Evolutionary conservation across 371 early-diverging fungal genomes (phyloP), one percentile per base, ranked within the genome.

Genomic region (Syncephalastrum sp.): DNA sequence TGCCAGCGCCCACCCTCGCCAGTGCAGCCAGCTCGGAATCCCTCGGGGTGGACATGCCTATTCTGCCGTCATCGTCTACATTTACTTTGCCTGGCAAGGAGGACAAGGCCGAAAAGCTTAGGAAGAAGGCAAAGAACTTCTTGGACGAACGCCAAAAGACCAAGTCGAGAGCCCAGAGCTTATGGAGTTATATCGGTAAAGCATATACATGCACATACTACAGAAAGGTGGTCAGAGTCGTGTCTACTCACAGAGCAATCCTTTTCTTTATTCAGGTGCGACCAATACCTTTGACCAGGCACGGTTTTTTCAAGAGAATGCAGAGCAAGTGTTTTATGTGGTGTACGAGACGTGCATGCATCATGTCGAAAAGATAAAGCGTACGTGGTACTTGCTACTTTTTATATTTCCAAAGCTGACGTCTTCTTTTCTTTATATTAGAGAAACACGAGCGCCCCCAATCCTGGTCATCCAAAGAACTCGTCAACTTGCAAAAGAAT

Each of bases 231-330:
- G 21, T 21, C 21, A 21, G 21, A 21, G 2, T 21, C 1, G 2
- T 21, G 21, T 21, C 0, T 21, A 49, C 29, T 44, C 38, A 51
- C 29, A 29, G 14, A 7, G 25, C 33, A 44, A 47, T 24, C n/a
- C 3, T 29, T 27, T 50, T 15, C 25, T 60, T 21, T 21, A 21
- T 21, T 21, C 21, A 91, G 92, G 89, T 67, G 82, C 76, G 21
- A 77, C 90, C 6, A 86, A 81, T 49, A 85, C 86, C 17, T 78
- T 83, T 58, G 92, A 92, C 53, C 90, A 91, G 60, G 77, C 75
- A n/a, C 80, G 82, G 57, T 91, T 91, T 69, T 90, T 91, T 63
- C 85, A 86, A 64, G 90, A 91, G 17, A 79, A 93, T 74, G 87
- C 86, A 42, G 83, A 83, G 33, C 81, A 82, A 45, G 82, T 91